Percentiles rank a stretch among this genome's conserved stretches.
These are phyloP conservation scores for Bacterosira constricta DNA, from an alignment of 108 stramenopile species.

Conservation along the genomic window DNA sequence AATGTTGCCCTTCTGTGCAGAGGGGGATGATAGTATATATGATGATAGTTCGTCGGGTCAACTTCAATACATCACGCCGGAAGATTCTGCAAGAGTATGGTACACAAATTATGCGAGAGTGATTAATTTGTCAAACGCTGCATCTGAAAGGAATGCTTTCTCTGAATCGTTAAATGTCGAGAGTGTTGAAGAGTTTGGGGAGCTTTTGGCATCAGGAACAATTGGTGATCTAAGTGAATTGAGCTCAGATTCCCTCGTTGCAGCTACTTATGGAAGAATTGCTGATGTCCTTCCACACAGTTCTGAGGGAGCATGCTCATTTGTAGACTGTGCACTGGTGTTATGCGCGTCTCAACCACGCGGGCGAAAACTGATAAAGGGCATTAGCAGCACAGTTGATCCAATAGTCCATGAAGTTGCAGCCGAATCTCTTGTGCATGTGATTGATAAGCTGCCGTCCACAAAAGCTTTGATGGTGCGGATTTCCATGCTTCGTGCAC, in stretches of 20 bases:
- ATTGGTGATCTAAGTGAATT: constrained; percentile 49
- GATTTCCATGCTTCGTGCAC: constrained; percentile 73
- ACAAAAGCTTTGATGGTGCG: constrained; percentile 73
- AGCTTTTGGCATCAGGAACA: constrained; percentile 38
- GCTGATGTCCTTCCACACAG: constrained; percentile 56
- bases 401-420: constrained; percentile 59
- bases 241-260: constrained; percentile 66
- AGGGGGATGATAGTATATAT: constrained; percentile 29
- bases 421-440: constrained; percentile 32
- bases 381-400: constrained; percentile 24
- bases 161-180: constrained; percentile 27
- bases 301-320: constrained; percentile 59
- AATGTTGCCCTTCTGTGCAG: constrained; percentile 40
- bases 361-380: not conserved
- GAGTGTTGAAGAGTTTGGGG: constrained; percentile 52
- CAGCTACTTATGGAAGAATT: constrained; percentile 49
- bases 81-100: constrained; percentile 74
- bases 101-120: constrained; percentile 32
- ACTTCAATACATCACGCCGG: constrained; percentile 45
- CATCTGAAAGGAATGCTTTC: constrained; percentile 10
- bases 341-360: constrained; percentile 33
- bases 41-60: constrained; percentile 12
- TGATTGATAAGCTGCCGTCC: constrained; percentile 39
- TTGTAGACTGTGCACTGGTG: constrained; percentile 58
- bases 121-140: not conserved